Evolutionary conservation across 2,329 filamentous ascomycete species (phyloP).

Genomic region (Fusarium protoensiforme): DNA sequence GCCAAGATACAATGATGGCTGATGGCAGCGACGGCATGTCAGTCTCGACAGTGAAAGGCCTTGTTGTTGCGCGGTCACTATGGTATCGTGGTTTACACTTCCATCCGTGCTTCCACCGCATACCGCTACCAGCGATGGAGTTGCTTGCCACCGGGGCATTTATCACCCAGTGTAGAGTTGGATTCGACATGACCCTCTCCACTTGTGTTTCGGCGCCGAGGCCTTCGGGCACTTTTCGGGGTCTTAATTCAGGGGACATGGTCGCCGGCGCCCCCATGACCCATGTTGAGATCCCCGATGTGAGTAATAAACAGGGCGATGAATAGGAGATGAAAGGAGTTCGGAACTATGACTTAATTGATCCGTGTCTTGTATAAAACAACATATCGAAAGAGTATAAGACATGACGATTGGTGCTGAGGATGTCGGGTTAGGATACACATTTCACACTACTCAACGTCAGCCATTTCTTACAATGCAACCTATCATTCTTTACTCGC

Average conservation of each 20-base stretch:
- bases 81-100: too few species aligned
- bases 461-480: background rate
- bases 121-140: too few species aligned
- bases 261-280: background rate
- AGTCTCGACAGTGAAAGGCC: too few species aligned
- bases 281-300: background rate
- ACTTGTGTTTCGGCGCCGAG: background rate
- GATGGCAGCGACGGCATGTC: too few species aligned
- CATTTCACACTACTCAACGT: background rate
- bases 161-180: too few species aligned
- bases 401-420: background rate
- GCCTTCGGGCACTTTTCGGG: background rate
- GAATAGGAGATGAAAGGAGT: background rate
- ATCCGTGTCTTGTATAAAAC: background rate
- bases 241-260: background rate
- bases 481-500: background rate
- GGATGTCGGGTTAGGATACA: background rate
- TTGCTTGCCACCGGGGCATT: too few species aligned
- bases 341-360: background rate
- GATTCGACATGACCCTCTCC: too few species aligned
- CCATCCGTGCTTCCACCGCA: too few species aligned
- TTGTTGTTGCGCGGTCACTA: too few species aligned
- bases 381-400: background rate
- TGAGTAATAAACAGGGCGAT: background rate
- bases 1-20: too few species aligned